phyloP scores from a whole-genome alignment of 1,284 basidiomycete species.

The Kwoniella shivajii region DNA sequence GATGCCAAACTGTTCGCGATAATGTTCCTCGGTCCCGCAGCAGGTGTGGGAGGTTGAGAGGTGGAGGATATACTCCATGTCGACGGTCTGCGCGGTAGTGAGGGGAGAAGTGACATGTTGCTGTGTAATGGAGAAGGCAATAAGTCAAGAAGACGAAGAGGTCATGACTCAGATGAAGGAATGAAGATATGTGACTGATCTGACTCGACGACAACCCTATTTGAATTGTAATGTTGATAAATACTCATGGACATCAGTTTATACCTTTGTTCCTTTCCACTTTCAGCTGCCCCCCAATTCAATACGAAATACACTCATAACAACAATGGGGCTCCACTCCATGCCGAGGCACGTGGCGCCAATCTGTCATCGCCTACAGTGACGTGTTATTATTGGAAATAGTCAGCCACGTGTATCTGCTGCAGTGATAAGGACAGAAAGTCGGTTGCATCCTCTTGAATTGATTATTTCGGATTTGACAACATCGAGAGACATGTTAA shows the following conservation, averaged over 20 bases:
- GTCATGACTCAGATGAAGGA: not conserved
- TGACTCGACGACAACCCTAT: too few relatives aligned
- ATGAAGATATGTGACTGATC: not conserved
- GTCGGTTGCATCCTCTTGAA: too few relatives aligned
- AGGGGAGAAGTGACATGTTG: slow-evolving; percentile 12
- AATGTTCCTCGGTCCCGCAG: not conserved
- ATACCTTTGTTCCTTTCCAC: slow-evolving; percentile 1
- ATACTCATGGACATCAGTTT: too few relatives aligned
- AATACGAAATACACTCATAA: not conserved
- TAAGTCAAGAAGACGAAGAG: too few relatives aligned
- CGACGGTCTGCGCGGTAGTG: slow-evolving; percentile 9
- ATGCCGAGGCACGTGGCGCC: not conserved
- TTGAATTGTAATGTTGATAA: not conserved
- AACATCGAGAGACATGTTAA: too few relatives aligned
- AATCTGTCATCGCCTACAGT: too few relatives aligned
- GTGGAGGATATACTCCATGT: slow-evolving; percentile 9
- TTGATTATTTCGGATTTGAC: too few relatives aligned
- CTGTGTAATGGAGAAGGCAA: not conserved
- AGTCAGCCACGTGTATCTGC: too few relatives aligned
- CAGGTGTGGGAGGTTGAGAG: slow-evolving; percentile 9
- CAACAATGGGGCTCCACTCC: not conserved
- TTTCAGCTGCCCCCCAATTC: not conserved
- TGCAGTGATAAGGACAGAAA: too few relatives aligned
- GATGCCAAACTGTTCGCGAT: not conserved
- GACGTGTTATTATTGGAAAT: not conserved